Evolutionary conservation across 805 yeast species (phyloP).

Genomic region (Ascoidea asiatica): DNA sequence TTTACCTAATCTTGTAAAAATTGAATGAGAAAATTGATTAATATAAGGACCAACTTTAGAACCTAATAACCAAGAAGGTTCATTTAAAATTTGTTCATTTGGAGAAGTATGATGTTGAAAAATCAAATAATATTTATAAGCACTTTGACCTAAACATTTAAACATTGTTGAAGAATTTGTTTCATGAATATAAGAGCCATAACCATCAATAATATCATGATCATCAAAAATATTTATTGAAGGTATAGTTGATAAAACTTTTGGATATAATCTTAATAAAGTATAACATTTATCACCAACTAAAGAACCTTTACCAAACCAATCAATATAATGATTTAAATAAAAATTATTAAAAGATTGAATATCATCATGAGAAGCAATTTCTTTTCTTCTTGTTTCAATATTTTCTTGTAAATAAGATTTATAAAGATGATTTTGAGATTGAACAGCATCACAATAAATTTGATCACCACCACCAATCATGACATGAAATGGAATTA

Average conservation of each 20-base stretch:
- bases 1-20: constrained; percentile 61
- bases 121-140: constrained; percentile 76
- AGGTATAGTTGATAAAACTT: constrained; percentile 75
- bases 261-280: constrained; percentile 58
- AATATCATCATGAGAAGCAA: constrained; percentile 32
- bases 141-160: constrained; percentile 55
- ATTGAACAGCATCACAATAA: constrained; percentile 71
- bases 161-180: constrained; percentile 56
- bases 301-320: constrained; percentile 92
- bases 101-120: constrained; percentile 75
- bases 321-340: constrained; percentile 57
- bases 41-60: constrained; percentile 45
- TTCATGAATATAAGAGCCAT: constrained; percentile 75
- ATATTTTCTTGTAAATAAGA: too few species aligned
- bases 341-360: constrained; percentile 58
- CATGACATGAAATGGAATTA: constrained; percentile 77
- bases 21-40: constrained; percentile 48
- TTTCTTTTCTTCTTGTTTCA: constrained; percentile 45
- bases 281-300: constrained; percentile 50
- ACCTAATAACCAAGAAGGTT: constrained; percentile 53
- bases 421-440: too few species aligned
- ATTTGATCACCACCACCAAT: constrained; percentile 97
- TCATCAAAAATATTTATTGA: constrained; percentile 81
- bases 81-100: constrained; percentile 24
- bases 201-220: constrained; percentile 95